Percentiles rank a stretch among this genome's conserved stretches.
phyloP scores from a whole-genome alignment of 495 filamentous ascomycete genomes.

The Talaromyces adpressus region DNA sequence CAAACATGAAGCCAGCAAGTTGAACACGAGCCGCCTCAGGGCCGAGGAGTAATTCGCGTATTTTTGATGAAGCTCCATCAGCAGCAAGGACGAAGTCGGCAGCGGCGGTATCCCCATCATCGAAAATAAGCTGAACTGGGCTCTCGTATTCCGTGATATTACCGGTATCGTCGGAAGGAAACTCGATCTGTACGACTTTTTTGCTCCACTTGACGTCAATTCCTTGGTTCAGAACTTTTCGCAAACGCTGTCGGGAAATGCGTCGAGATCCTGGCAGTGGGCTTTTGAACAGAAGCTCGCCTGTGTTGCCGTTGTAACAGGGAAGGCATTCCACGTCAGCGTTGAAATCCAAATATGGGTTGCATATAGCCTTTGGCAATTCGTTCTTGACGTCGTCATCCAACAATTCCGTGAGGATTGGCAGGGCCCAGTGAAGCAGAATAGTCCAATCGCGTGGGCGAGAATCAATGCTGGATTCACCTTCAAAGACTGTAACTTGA shows the following conservation, averaged over 20 bases:
- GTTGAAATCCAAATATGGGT: constrained; percentile 15
- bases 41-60: constrained; percentile 34
- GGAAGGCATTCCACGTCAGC: constrained; percentile 26
- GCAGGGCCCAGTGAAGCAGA: constrained; percentile 46
- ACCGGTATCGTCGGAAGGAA: neutral
- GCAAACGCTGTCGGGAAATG: constrained; percentile 35
- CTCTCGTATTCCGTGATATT: neutral
- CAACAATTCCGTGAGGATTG: constrained; percentile 30
- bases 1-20: constrained; percentile 5
- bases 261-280: constrained; percentile 35
- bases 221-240: constrained; percentile 27
- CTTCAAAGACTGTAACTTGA: neutral
- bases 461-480: constrained; percentile 18
- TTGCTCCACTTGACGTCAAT: constrained; percentile 26
- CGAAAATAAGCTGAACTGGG: constrained; percentile 11
- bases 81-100: constrained; percentile 33
- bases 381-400: constrained; percentile 26
- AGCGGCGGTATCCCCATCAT: constrained; percentile 11
- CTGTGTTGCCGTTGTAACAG: constrained; percentile 41
- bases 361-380: constrained; percentile 1
- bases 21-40: constrained; percentile 12
- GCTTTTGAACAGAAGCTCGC: constrained; percentile 31
- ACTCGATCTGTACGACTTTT: neutral
- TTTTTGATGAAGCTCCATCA: constrained; percentile 37
- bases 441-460: constrained; percentile 52